A percentile compares a stretch with the other conserved stretches of the same genome.
Evolutionary conservation across 1,284 basidiomycete species (phyloP).

Genomic region (Ustilago lituana): DNA sequence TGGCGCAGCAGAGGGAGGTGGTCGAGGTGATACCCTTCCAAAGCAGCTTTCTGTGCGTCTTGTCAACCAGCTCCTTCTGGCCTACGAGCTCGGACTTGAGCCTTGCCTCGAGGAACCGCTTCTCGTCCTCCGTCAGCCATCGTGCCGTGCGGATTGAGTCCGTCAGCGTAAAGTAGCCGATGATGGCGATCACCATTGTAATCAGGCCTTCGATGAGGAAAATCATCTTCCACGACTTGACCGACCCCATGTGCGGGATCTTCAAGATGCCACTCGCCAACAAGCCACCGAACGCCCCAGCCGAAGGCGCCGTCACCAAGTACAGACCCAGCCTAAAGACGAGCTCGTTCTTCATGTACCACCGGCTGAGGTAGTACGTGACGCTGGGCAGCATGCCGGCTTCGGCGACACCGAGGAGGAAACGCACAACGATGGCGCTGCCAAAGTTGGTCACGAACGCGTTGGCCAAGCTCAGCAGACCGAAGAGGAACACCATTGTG

Average conservation of each 20-base stretch:
- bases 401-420: constrained; percentile 66
- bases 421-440: constrained; percentile 65
- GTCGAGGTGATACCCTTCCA: constrained; percentile 44
- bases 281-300: constrained; percentile 66
- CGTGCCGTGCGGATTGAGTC: constrained; percentile 64
- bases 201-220: constrained; percentile 68
- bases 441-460: constrained; percentile 66
- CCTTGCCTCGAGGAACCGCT: constrained; percentile 48
- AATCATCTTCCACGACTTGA: constrained; percentile 65
- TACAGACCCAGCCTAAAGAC: constrained; percentile 66
- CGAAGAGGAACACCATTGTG: constrained; percentile 53
- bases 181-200: constrained; percentile 63
- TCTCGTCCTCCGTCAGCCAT: constrained; percentile 67
- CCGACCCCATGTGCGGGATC: constrained; percentile 36
- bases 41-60: constrained; percentile 39
- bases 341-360: constrained; percentile 66
- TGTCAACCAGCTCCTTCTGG: constrained; percentile 42
- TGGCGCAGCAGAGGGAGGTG: constrained; percentile 50
- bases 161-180: constrained; percentile 64
- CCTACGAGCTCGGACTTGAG: constrained; percentile 49
- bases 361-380: constrained; percentile 64
- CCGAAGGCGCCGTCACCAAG: constrained; percentile 48
- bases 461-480: constrained; percentile 39
- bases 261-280: constrained; percentile 51
- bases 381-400: constrained; percentile 65